These are phyloP conservation scores for Pichia sp. DNA, from an alignment of 1,139 yeast genomes.

Conservation along the genomic window DNA sequence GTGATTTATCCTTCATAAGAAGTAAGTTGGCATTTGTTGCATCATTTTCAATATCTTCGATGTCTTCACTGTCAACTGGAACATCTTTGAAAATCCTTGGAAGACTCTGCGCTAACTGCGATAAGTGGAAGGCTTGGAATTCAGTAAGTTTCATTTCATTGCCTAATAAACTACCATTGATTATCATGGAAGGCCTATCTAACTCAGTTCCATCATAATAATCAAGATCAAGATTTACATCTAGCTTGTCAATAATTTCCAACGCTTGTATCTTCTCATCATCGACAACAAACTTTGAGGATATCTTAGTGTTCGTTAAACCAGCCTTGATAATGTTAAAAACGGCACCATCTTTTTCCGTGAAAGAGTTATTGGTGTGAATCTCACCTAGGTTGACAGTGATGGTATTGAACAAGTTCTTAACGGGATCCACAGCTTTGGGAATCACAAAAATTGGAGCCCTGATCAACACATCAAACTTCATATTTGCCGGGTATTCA, in stretches of 20 bases:
- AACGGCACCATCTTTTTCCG: slow-evolving; percentile 16
- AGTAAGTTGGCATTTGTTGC: slow-evolving; percentile 53
- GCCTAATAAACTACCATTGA: slow-evolving; percentile 60
- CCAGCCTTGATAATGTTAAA: slow-evolving; percentile 59
- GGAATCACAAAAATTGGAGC: slow-evolving; percentile 89
- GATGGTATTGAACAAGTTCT: slow-evolving; percentile 47
- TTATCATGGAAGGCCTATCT: slow-evolving; percentile 44
- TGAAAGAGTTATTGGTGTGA: slow-evolving; percentile 58
- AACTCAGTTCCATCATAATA: slow-evolving; percentile 35
- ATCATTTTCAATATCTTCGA: slow-evolving; percentile 55
- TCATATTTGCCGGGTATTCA: slow-evolving; percentile 55
- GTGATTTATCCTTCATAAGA: too few species aligned
- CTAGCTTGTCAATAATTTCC: slow-evolving; percentile 65
- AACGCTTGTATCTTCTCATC: slow-evolving; percentile 42
- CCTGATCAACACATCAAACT: slow-evolving; percentile 61
- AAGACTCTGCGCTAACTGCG: slow-evolving; percentile 49
- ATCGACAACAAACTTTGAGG: slow-evolving; percentile 51
- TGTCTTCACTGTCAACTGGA: slow-evolving; percentile 30
- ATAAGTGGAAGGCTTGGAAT: slow-evolving; percentile 57
- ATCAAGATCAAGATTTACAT: slow-evolving; percentile 55
- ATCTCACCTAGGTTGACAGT: slow-evolving; percentile 81
- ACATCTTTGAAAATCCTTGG: slow-evolving; percentile 48
- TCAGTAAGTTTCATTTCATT: slow-evolving; percentile 69
- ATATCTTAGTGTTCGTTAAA: slow-evolving; percentile 59
- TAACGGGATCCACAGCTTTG: slow-evolving; percentile 38